A percentile compares a stretch with the other conserved stretches of the same genome.
Conservation (phyloP, 768 basidiomycete genomes). For the Podaxis sp. region DNA sequence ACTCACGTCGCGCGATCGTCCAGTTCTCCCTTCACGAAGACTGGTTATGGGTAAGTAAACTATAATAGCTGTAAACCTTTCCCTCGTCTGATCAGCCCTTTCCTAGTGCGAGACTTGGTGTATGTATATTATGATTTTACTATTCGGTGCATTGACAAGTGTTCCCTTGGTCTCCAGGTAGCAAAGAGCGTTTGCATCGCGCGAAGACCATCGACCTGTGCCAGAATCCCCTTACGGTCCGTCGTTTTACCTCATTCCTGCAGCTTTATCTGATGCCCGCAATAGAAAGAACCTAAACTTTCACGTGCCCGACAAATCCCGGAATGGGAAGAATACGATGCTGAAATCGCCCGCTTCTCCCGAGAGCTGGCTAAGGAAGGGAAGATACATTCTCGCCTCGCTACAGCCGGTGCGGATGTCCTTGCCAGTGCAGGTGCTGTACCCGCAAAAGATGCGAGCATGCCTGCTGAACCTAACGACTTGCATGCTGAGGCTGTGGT, state of each 20-base stretch:
- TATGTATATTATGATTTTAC: conserved; percentile 33
- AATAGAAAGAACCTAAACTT: conserved; percentile 94
- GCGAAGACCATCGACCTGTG: conserved; percentile 94
- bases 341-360: conserved; percentile 84
- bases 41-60: conserved; percentile 85
- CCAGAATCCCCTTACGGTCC: conserved; percentile 91
- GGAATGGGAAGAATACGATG: conserved; percentile 95
- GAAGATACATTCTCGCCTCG: conserved; percentile 64
- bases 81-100: background rate
- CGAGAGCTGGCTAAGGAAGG: conserved; percentile 70
- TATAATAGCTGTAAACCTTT: background rate
- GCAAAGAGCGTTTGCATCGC: conserved; percentile 78
- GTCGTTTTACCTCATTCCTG: conserved; percentile 24
- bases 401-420: conserved; percentile 67
- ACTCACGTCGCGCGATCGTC: background rate
- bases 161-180: conserved; percentile 44
- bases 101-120: conserved; percentile 98
- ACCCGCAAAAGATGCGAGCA: background rate
- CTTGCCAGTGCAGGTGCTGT: conserved; percentile 49
- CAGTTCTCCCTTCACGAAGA: conserved; percentile 88
- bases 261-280: background rate
- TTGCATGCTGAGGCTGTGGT: no score
- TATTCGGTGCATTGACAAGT: background rate
- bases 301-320: conserved; percentile 92
- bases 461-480: background rate